phyloP scores from a whole-genome alignment of 345 rosid species.

The Turnera subulata region DNA sequence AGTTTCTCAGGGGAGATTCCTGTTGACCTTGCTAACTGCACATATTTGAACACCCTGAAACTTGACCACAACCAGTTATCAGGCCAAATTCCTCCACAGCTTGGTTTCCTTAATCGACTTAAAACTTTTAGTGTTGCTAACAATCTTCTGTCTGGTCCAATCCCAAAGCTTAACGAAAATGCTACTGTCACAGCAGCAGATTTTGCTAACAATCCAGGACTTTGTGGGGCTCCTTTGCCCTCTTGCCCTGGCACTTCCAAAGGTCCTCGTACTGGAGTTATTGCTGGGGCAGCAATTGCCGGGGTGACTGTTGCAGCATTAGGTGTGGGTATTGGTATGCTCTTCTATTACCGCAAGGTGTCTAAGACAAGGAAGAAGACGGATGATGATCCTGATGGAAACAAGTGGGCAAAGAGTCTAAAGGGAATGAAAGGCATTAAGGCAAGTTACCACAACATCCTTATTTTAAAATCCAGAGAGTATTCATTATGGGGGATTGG shows the following conservation, averaged over 20 bases:
- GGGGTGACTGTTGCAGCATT: slow-evolving; percentile 68
- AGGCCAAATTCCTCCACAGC: slow-evolving; percentile 52
- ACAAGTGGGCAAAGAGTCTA: slow-evolving; percentile 79
- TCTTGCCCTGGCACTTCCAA: slow-evolving; percentile 28
- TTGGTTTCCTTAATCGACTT: slow-evolving; percentile 48
- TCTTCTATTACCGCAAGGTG: slow-evolving; percentile 52
- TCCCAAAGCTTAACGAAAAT: slow-evolving; percentile 27
- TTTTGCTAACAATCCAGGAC: slow-evolving; percentile 50
- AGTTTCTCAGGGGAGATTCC: slow-evolving; percentile 70
- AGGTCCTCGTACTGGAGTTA: slow-evolving; percentile 29
- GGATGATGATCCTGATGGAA: slow-evolving; percentile 89
- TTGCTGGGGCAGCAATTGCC: slow-evolving; percentile 63
- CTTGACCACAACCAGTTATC: slow-evolving; percentile 60
- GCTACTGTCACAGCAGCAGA: neutral
- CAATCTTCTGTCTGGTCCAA: slow-evolving; percentile 58
- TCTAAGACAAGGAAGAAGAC: slow-evolving; percentile 46
- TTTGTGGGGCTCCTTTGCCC: slow-evolving; percentile 60
- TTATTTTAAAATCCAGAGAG: slow-evolving; percentile 1
- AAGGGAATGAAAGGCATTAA: slow-evolving; percentile 59
- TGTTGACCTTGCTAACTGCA: slow-evolving; percentile 23
- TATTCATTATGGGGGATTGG: no score
- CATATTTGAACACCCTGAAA: slow-evolving; percentile 56
- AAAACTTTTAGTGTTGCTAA: slow-evolving; percentile 47
- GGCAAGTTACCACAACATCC: slow-evolving; percentile 39
- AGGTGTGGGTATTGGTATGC: slow-evolving; percentile 41